phyloP scores from a whole-genome alignment of 352 stramenopile species.

The Phytophthora rubi region DNA sequence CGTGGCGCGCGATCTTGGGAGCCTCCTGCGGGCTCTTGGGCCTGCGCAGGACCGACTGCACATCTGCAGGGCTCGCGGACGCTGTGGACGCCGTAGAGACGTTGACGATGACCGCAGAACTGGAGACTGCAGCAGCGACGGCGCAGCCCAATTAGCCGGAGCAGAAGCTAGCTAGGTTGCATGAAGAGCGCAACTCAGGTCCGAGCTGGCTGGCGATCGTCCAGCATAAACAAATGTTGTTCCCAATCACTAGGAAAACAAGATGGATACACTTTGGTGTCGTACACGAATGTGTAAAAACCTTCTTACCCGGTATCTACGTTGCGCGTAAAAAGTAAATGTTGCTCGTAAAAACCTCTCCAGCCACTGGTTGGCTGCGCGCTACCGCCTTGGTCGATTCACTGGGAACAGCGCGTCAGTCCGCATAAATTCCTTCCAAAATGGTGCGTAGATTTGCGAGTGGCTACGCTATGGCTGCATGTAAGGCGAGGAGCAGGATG shows the following conservation, averaged over 20 bases:
- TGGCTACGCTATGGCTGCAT: neutral
- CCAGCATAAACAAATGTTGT: too few species aligned
- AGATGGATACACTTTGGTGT: constrained; percentile 13
- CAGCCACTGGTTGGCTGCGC: constrained; percentile 36
- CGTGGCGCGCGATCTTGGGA: constrained; percentile 19
- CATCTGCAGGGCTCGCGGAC: constrained; percentile 2
- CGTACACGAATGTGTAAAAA: constrained; percentile 17
- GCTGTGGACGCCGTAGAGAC: neutral
- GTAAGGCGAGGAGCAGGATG: neutral
- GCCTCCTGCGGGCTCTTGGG: constrained; percentile 5
- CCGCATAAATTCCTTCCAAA: constrained; percentile 52
- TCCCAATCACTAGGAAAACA: neutral
- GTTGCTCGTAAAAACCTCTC: neutral
- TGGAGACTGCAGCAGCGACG: constrained; percentile 20
- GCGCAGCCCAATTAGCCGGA: neutral
- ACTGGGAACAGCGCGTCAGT: constrained; percentile 30
- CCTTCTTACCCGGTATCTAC: constrained; percentile 15
- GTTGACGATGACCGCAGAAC: neutral
- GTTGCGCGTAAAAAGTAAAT: constrained; percentile 14
- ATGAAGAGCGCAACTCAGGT: neutral
- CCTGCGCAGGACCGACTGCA: constrained; percentile 22
- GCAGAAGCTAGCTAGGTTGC: neutral
- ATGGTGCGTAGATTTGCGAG: constrained; percentile 36
- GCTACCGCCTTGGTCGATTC: constrained; percentile 4
- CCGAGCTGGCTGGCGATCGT: neutral